Base-by-base conservation (phyloP, 805 yeast species). In the Saccharomycopsis sp. region DNA sequence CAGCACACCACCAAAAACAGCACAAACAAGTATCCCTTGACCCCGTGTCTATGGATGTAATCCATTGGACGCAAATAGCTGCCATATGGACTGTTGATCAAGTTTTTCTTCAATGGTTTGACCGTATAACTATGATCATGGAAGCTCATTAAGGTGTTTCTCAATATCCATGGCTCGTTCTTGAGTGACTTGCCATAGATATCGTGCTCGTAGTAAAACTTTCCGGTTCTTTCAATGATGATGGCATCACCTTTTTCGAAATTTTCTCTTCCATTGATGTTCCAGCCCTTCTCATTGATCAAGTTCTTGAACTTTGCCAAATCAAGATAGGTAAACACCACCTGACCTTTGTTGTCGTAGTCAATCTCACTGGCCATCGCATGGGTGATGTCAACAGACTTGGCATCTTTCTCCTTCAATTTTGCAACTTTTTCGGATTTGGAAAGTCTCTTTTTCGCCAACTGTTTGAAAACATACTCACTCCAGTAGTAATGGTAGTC, bases 191-290 rank as follows among this genome's bases (percentile, higher is more conserved):
- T 45, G 0, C 78, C 80, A 19, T 44, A 41, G 3, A 59, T 41
- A 46, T 60, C 63, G 2, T 35, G 44, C 29, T 59, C 62, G 46
- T 60, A 62, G 44, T 53, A 66, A 43, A 57, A 50, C 39, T 49
- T 62, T 50, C 63, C 67, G 48, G 43, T 48, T 47, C 57, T 63
- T 55, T 61, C 70, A 25, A 79, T 58, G 2, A 82, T 56, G 1
- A 82, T 52, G 0, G 73, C 62, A 53, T 80, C 84, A 4, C 88
- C 89, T 2, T 60, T 53, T 7, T 56, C 45, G 47, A 61, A 67
- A 0, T 52, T 41, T n/a, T 63, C 53, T 22, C 62, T 53, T 10
- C 61, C 59, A 72, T 76, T 68, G 2, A 45, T 47, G 15, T 45
- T 45, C 43, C 48, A 39, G 9, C 45, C 46, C 12, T 39, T 30